These are phyloP conservation scores for Casaregolazyma suthepensis DNA, from an alignment of 1,139 yeast species.

Conservation along the genomic window DNA sequence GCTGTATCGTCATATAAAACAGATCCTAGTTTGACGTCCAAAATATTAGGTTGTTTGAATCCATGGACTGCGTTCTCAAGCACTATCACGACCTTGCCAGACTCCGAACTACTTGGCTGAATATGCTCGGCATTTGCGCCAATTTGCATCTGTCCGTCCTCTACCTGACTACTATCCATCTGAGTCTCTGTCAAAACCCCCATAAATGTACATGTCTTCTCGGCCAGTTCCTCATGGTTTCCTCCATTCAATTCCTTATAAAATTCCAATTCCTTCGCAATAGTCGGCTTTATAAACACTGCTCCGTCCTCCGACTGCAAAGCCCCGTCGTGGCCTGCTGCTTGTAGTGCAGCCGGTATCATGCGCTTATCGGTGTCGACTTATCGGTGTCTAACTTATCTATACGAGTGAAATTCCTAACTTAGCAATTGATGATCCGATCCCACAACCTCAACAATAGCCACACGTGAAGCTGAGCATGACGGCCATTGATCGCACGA, in stretches of 20 bases:
- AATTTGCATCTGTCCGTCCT: neutral
- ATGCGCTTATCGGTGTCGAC: no score
- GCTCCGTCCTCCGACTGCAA: constrained; percentile 55
- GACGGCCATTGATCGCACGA: constrained; percentile 20
- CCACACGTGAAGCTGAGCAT: neutral
- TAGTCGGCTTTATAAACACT: constrained; percentile 65
- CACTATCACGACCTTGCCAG: constrained; percentile 42
- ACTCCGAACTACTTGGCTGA: neutral
- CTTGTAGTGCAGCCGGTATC: constrained; percentile 37
- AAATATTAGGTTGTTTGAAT: constrained; percentile 57
- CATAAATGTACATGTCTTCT: constrained; percentile 35
- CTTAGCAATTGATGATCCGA: neutral
- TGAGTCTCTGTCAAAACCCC: constrained; percentile 34
- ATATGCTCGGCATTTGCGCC: neutral
- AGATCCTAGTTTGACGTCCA: constrained; percentile 81
- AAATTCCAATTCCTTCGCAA: constrained; percentile 62
- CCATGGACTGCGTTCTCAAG: constrained; percentile 64
- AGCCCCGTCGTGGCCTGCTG: constrained; percentile 91
- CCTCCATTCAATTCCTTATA: constrained; percentile 37
- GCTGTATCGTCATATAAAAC: constrained; percentile 55
- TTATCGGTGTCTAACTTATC: no score
- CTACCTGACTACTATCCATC: neutral
- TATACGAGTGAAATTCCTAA: no score
- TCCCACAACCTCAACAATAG: neutral
- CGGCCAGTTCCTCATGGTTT: constrained; percentile 18